phyloP scores from a whole-genome alignment of 352 stramenopile genomes.

The Phytophthora hybrid region DNA sequence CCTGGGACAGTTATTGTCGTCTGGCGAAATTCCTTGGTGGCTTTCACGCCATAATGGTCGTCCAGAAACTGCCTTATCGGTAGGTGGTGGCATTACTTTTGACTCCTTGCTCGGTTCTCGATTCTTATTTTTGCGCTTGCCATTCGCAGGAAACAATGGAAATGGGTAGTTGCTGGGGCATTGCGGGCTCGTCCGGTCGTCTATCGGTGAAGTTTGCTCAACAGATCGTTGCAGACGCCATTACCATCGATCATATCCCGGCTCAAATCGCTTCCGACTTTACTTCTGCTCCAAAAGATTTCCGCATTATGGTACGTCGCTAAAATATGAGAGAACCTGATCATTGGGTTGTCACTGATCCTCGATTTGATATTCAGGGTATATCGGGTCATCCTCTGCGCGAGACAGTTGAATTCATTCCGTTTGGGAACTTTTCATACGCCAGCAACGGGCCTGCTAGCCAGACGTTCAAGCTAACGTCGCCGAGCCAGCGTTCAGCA shows the following conservation, averaged over 20 bases:
- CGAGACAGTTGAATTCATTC: slow-evolving; percentile 57
- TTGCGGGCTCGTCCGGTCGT: slow-evolving; percentile 60
- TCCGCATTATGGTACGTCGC: slow-evolving; percentile 63
- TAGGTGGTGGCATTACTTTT: slow-evolving; percentile 32
- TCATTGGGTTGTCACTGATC: background rate
- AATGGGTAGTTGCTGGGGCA: slow-evolving; percentile 86
- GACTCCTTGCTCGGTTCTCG: background rate
- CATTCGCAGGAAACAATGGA: slow-evolving; percentile 77
- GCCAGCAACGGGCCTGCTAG: slow-evolving; percentile 52
- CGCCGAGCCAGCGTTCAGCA: slow-evolving; percentile 53
- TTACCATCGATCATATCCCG: slow-evolving; percentile 87
- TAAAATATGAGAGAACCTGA: background rate
- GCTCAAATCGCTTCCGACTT: slow-evolving; percentile 77
- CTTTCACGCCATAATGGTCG: slow-evolving; percentile 77
- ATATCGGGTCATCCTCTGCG: slow-evolving; percentile 50
- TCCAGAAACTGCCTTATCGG: slow-evolving; percentile 82
- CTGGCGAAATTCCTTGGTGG: slow-evolving; percentile 73
- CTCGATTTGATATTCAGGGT: slow-evolving; percentile 37
- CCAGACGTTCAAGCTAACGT: slow-evolving; percentile 75
- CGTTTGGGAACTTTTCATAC: slow-evolving; percentile 85
- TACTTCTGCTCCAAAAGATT: slow-evolving; percentile 67
- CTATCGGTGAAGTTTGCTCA: slow-evolving; percentile 80
- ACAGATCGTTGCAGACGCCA: slow-evolving; percentile 66
- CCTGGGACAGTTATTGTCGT: slow-evolving; percentile 51
- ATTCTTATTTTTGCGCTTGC: background rate